A percentile compares a stretch with the other conserved stretches of the same genome.
Conservation (phyloP, 148 eudicot species). For the Tetragonia tetragonoides region DNA sequence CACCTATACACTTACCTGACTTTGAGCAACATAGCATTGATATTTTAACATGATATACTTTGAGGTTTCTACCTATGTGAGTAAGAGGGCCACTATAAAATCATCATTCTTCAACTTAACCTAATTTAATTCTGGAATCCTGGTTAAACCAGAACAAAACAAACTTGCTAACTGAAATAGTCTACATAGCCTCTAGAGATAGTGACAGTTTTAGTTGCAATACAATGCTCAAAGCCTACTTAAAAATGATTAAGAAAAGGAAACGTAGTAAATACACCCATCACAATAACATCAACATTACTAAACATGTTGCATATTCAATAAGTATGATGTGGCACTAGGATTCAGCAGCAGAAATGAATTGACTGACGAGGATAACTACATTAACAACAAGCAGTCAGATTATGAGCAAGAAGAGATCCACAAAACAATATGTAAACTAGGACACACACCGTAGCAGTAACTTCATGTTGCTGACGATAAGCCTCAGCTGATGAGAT, state of each 20-base stretch:
- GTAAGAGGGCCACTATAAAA: not conserved
- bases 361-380: not conserved
- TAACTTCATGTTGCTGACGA: constrained; percentile 82
- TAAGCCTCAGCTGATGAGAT: constrained; percentile 70
- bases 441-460: constrained; percentile 68
- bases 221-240: not conserved
- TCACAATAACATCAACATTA: not conserved
- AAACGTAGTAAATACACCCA: not conserved
- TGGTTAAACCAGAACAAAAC: not conserved
- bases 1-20: too few relatives aligned
- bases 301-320: not conserved
- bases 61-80: not conserved
- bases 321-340: not conserved
- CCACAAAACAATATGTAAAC: not conserved
- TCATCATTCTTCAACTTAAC: not conserved
- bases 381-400: not conserved
- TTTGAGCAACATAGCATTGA: not conserved
- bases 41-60: not conserved
- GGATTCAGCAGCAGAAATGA: not conserved
- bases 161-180: not conserved
- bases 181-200: not conserved
- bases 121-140: not conserved
- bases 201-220: not conserved
- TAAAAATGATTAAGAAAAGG: too few relatives aligned
- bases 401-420: not conserved